Conservation (phyloP, 2,329 filamentous ascomycete genomes). For the Capronia coronata region DNA sequence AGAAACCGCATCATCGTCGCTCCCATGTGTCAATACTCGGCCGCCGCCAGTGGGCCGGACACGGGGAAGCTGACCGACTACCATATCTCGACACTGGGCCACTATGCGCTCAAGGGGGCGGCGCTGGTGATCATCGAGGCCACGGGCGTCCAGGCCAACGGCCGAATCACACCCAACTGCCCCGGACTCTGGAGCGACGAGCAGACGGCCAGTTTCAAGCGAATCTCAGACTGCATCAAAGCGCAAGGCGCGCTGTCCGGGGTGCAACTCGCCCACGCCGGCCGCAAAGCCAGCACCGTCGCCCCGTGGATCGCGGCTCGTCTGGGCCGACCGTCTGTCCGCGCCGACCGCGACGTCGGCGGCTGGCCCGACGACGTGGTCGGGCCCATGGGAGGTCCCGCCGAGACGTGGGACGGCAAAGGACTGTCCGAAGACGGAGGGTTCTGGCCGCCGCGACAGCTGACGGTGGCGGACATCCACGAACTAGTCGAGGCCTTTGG, state of each 20-base stretch:
- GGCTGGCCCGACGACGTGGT: slow-evolving; percentile 28
- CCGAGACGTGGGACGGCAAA: slow-evolving; percentile 26
- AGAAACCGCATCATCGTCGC: slow-evolving; percentile 51
- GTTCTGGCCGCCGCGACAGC: slow-evolving; percentile 23
- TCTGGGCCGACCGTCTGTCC: slow-evolving; percentile 24
- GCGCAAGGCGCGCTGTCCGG: slow-evolving; percentile 68
- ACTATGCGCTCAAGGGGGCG: slow-evolving; percentile 28
- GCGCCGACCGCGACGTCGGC: slow-evolving; percentile 19
- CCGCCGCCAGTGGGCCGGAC: slow-evolving; percentile 28
- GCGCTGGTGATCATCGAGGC: slow-evolving; percentile 59
- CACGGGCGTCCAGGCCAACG: slow-evolving; percentile 65
- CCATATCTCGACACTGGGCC: slow-evolving; percentile 38
- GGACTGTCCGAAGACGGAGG: slow-evolving; percentile 23
- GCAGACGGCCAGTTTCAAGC: slow-evolving; percentile 40
- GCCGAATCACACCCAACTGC: slow-evolving; percentile 61
- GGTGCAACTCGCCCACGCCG: slow-evolving; percentile 77
- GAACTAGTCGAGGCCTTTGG: slow-evolving; percentile 33
- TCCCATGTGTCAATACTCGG: slow-evolving; percentile 54
- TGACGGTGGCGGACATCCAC: slow-evolving; percentile 32
- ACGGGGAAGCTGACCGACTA: slow-evolving; percentile 41
- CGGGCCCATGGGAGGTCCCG: slow-evolving; percentile 24
- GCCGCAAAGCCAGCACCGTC: slow-evolving; percentile 55
- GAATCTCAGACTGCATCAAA: slow-evolving; percentile 71
- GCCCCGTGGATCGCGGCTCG: slow-evolving; percentile 43
- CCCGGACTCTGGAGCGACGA: slow-evolving; percentile 34